Percentiles rank a stretch among this genome's conserved stretches.
These are phyloP conservation scores for Neospermospora avenae DNA, from an alignment of 2,329 filamentous ascomycete species.

Conservation along the genomic window DNA sequence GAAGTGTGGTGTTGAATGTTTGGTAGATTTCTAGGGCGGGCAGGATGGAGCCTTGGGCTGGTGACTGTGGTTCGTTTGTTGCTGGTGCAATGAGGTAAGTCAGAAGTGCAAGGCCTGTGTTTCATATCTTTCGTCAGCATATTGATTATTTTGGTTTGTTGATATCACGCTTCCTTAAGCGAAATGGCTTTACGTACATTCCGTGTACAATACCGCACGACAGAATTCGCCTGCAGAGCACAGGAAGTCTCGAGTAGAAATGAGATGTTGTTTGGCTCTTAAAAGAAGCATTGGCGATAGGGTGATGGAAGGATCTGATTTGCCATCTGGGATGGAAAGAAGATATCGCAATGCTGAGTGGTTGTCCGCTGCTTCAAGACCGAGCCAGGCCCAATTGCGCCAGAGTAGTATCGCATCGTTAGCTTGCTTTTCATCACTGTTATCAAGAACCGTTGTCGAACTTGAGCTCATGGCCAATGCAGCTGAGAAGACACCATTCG, in stretches of 20 bases:
- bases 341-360: constrained; percentile 39
- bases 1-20: constrained; percentile 43
- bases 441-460: constrained; percentile 37
- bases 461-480: constrained; percentile 58
- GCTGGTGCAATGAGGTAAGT: constrained; percentile 53
- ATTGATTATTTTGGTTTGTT: not conserved
- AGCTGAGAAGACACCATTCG: constrained; percentile 63
- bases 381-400: constrained; percentile 31
- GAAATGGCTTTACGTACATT: constrained; percentile 41
- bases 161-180: not conserved
- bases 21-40: constrained; percentile 45
- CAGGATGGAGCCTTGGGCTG: constrained; percentile 53
- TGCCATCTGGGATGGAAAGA: constrained; percentile 38
- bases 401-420: constrained; percentile 28
- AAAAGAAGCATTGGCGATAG: constrained; percentile 40
- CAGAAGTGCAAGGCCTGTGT: constrained; percentile 51
- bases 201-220: constrained; percentile 53
- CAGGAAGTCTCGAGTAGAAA: constrained; percentile 51
- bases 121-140: not conserved
- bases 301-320: constrained; percentile 32
- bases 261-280: constrained; percentile 52
- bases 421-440: constrained; percentile 32
- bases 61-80: constrained; percentile 43
- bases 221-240: constrained; percentile 48
- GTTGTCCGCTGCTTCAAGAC: constrained; percentile 23